Evolutionary conservation across 768 basidiomycete genomes (phyloP).

Genomic region (Collybiopsis confluens): DNA sequence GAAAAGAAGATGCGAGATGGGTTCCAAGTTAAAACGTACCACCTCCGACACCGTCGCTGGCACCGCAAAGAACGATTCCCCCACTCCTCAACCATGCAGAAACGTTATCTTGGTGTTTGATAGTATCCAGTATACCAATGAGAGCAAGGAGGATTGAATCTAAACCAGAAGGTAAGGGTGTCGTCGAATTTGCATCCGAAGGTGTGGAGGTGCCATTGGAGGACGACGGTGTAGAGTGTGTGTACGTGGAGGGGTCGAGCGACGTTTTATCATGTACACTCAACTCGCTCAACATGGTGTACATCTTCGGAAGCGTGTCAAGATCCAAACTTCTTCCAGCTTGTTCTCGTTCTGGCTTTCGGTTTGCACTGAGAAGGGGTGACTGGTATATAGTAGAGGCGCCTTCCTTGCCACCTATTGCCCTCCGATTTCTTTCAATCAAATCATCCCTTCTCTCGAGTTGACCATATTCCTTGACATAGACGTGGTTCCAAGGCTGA

Average conservation of each 20-base stretch:
- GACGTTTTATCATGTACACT: background rate
- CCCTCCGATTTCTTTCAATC: too few relatives aligned
- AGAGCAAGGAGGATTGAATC: conserved; percentile 63
- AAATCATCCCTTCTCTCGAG: conserved; percentile 29
- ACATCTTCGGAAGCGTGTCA: too few relatives aligned
- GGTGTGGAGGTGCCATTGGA: background rate
- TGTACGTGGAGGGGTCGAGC: background rate
- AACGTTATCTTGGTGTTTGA: conserved; percentile 58
- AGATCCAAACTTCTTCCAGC: too few relatives aligned
- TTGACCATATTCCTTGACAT: conserved; percentile 63
- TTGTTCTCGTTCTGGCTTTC: too few relatives aligned
- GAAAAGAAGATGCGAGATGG: too few relatives aligned
- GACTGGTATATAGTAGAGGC: too few relatives aligned
- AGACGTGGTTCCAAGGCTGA: conserved; percentile 82
- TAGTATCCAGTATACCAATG: conserved; percentile 58
- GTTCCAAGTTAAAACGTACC: too few relatives aligned
- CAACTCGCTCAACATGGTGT: too few relatives aligned
- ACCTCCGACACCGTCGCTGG: background rate
- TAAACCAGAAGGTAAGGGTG: conserved; percentile 15
- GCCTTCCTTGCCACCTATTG: too few relatives aligned
- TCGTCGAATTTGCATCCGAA: conserved; percentile 1
- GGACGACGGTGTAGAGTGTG: too few relatives aligned
- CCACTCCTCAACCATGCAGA: conserved; percentile 63
- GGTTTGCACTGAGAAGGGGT: too few relatives aligned
- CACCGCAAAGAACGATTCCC: conserved; percentile 30